Evolutionary conservation across 192 early-diverging fungal species (phyloP).

Genomic region (Coemansia sp.): DNA sequence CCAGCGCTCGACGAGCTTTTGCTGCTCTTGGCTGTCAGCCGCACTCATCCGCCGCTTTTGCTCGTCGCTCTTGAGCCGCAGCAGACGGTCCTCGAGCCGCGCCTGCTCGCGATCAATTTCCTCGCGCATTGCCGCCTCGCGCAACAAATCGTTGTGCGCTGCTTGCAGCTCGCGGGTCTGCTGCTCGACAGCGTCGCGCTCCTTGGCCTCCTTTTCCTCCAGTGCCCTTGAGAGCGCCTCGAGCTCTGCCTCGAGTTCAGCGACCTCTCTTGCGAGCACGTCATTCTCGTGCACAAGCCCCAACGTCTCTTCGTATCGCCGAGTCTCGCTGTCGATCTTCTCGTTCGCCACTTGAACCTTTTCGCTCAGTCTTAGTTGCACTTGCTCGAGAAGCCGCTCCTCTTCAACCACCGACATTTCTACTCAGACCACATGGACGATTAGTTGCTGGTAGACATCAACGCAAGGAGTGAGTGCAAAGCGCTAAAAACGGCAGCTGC

Average conservation of each 20-base stretch:
- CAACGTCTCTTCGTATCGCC: conserved; percentile 30
- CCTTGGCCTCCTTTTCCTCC: conserved; percentile 45
- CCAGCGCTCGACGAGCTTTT: conserved; percentile 49
- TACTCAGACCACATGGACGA: not conserved
- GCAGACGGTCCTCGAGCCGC: conserved; percentile 35
- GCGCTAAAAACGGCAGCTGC: not conserved
- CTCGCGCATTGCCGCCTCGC: conserved; percentile 48
- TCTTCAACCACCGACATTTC: conserved; percentile 50
- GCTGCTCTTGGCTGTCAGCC: conserved; percentile 53
- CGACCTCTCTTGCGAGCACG: conserved; percentile 24
- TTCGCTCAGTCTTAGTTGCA: conserved; percentile 43
- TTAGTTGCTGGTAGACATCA: not conserved
- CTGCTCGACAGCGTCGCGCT: conserved; percentile 44
- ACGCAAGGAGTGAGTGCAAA: no score
- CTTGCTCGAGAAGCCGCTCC: conserved; percentile 47
- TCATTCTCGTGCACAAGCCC: conserved; percentile 28
- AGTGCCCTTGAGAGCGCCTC: conserved; percentile 18
- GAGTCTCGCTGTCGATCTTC: conserved; percentile 36
- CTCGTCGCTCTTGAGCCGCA: conserved; percentile 51
- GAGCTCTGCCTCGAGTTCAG: conserved; percentile 43
- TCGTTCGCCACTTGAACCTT: conserved; percentile 33
- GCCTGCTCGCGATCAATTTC: conserved; percentile 40
- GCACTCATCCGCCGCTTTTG: conserved; percentile 44
- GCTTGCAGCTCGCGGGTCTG: conserved; percentile 53
- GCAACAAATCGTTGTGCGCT: conserved; percentile 51